Base-by-base conservation (phyloP, 148 eudicot species). In the Pharnaceum exiguum region DNA sequence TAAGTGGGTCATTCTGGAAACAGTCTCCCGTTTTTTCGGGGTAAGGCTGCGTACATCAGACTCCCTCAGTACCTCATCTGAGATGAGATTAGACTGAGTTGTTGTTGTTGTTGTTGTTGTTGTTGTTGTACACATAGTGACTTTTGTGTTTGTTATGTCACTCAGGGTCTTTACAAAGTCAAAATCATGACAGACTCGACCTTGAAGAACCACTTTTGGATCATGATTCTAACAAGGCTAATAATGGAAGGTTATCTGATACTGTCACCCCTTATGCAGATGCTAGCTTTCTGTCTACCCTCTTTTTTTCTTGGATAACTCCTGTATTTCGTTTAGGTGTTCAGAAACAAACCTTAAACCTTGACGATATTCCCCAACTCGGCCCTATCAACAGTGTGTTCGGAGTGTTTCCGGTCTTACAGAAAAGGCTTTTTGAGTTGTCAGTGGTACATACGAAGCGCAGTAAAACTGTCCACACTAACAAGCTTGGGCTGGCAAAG, bases 301-400 rank as follows among this genome's bases (percentile, higher is more conserved):
- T 60, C 23, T 12, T 19, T 24, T 60, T 60, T 31, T 60, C 64
- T 19, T 60, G 64, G 64, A 2, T 60, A 32, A 23, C 13, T 46
- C 53, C 64, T 23, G 6, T 60, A 7, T 23, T 60, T 46, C 42
- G n/a, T 4, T 46, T 46, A 3, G 54, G 54, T 0, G 19, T 3
- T 10, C 5, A 46, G 21, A 60, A 60, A 33, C 8, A n/a, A n/a
- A n/a, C 62, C 39, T 30, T 58, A 17, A 39, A 58, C 17, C 36
- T 58, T 21, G 38, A 43, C 12, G 62, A 60, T 35, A 60, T 60
- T 10, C 64, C 64, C 5, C 64, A 46, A 46, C 44, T 46, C n/a
- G 38, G 50, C 12, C n/a, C 22, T 33, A 12, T 16, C 35, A 46
- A 60, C 16, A 60, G 54, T 22, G 64, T 60, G 1, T 33, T 29